Conservation (phyloP, 768 basidiomycete genomes). For the Hemileccinum impolitum region DNA sequence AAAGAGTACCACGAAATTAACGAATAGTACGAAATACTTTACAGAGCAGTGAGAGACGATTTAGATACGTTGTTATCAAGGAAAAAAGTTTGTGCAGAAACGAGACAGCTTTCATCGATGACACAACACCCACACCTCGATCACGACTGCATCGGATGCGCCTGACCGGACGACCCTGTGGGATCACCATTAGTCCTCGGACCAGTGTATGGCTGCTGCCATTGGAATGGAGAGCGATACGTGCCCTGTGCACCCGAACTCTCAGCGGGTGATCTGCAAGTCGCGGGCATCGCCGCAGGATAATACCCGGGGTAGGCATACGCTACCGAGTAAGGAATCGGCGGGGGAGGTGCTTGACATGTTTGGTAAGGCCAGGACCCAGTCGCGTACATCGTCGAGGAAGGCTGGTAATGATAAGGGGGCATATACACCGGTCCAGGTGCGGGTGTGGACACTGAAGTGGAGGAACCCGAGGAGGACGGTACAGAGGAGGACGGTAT, state of each 20-base stretch:
- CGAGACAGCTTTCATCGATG: neutral
- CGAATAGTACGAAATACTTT: slow-evolving; percentile 16
- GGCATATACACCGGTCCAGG: slow-evolving; percentile 21
- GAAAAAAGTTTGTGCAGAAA: slow-evolving; percentile 7
- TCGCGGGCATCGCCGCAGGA: slow-evolving; percentile 11
- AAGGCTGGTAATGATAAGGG: slow-evolving; percentile 19
- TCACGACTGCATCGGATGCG: slow-evolving; percentile 14
- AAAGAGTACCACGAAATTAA: slow-evolving; percentile 7
- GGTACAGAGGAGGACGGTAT: slow-evolving; percentile 18
- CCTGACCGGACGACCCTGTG: slow-evolving; percentile 23
- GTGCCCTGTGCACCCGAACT: slow-evolving; percentile 20
- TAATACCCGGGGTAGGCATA: slow-evolving; percentile 24
- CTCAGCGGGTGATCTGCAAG: slow-evolving; percentile 14
- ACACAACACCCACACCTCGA: neutral
- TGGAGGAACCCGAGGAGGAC: slow-evolving; percentile 21
- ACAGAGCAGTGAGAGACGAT: slow-evolving; percentile 9
- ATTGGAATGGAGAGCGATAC: slow-evolving; percentile 29
- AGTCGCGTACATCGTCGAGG: slow-evolving; percentile 17
- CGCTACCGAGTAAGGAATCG: slow-evolving; percentile 18
- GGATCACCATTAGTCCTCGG: slow-evolving; percentile 36
- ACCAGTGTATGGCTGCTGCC: slow-evolving; percentile 36
- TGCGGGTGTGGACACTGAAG: slow-evolving; percentile 14
- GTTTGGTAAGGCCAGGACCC: slow-evolving; percentile 35
- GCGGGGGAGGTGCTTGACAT: slow-evolving; percentile 17
- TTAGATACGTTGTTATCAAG: slow-evolving; percentile 9